Conservation (phyloP, 169 alveolate species). For the Cryptosporidium baileyi region DNA sequence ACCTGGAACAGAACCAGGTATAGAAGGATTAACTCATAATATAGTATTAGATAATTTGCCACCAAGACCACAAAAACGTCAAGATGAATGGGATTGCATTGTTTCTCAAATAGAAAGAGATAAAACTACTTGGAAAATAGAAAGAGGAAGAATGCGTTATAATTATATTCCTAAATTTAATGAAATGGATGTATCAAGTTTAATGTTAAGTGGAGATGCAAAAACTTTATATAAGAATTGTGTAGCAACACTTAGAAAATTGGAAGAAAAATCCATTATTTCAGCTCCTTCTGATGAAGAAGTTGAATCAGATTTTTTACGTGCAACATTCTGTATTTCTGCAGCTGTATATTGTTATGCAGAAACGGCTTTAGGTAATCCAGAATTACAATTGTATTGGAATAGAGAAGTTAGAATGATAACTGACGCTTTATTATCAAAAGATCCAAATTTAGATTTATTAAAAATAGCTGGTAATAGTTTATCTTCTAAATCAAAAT, state of each 20-base stretch:
- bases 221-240: conserved; percentile 44
- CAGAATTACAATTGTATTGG: conserved; percentile 58
- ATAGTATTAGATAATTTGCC: not conserved
- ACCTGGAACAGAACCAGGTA: conserved; percentile 62
- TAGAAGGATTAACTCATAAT: conserved; percentile 21
- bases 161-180: conserved; percentile 41
- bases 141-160: conserved; percentile 53
- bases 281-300: conserved; percentile 51
- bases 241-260: not conserved
- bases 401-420: conserved; percentile 33
- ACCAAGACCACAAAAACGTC: conserved; percentile 47
- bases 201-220: conserved; percentile 63
- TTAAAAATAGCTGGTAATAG: conserved; percentile 43
- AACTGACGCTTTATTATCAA: conserved; percentile 26
- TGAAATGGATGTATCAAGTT: not conserved
- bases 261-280: conserved; percentile 17
- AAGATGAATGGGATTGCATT: conserved; percentile 67
- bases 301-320: conserved; percentile 49
- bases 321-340: conserved; percentile 58
- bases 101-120: conserved; percentile 56
- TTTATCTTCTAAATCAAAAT: not conserved
- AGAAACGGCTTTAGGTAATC: conserved; percentile 50
- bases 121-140: conserved; percentile 19
- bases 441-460: conserved; percentile 55
- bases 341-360: conserved; percentile 61